Evolutionary conservation across 495 filamentous ascomycete genomes (phyloP).

Genomic region (Parachaetomium inaequale): DNA sequence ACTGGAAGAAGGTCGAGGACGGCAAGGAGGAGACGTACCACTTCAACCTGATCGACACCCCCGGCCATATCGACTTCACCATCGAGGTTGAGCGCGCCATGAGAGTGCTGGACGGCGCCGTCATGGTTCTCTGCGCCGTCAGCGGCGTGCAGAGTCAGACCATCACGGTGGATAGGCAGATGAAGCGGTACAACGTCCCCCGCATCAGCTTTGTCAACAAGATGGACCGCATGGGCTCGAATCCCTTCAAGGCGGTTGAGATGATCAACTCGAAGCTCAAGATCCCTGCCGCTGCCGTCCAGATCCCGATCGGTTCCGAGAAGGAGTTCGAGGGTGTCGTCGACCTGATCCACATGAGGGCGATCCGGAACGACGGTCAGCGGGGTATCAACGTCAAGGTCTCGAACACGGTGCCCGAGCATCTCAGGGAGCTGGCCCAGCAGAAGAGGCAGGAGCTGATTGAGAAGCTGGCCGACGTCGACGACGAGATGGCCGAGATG

Average conservation of each 20-base stretch:
- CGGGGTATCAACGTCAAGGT: constrained; percentile 67
- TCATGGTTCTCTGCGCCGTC: constrained; percentile 98
- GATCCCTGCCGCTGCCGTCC: constrained; percentile 86
- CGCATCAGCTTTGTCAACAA: constrained; percentile 97
- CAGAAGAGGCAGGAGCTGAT: constrained; percentile 82
- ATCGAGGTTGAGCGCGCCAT: constrained; percentile 98
- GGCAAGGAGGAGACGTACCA: constrained; percentile 87
- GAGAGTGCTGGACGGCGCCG: constrained; percentile 92
- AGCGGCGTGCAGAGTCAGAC: constrained; percentile 97
- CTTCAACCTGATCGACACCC: constrained; percentile 98
- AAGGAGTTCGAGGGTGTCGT: constrained; percentile 93
- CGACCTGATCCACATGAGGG: constrained; percentile 86
- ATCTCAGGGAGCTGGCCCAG: constrained; percentile 66
- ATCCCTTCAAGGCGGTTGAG: constrained; percentile 95
- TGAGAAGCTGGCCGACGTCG: constrained; percentile 94
- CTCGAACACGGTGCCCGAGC: constrained; percentile 74
- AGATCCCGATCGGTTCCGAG: constrained; percentile 92
- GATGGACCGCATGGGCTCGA: constrained; percentile 99
- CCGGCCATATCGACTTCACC: constrained; percentile 98
- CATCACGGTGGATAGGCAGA: constrained; percentile 97
- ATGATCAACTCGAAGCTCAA: constrained; percentile 95
- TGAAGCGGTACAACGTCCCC: constrained; percentile 96
- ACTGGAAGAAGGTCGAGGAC: constrained; percentile 82
- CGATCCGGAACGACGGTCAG: constrained; percentile 83
- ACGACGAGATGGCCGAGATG: constrained; percentile 96